Evolutionary conservation across 345 rosid species (phyloP).

Genomic region (Microcos paniculata): DNA sequence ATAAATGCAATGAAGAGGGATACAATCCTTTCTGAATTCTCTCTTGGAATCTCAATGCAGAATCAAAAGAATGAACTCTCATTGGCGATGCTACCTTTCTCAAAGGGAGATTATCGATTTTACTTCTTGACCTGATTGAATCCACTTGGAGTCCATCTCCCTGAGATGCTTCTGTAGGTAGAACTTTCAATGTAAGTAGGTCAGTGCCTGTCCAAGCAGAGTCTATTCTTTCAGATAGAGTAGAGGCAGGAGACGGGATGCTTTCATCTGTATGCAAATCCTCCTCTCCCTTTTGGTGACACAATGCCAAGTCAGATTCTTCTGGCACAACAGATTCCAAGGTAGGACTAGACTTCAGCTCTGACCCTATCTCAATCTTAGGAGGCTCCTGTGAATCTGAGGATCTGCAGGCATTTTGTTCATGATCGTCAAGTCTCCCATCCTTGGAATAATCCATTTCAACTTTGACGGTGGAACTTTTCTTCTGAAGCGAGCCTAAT

Average conservation of each 20-base stretch:
- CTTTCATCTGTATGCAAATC: slow-evolving; percentile 41
- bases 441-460: slow-evolving; percentile 30
- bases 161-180: slow-evolving; percentile 26
- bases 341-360: slow-evolving; percentile 27
- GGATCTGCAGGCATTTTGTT: slow-evolving; percentile 26
- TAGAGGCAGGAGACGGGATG: slow-evolving; percentile 45
- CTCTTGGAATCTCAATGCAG: slow-evolving; percentile 71
- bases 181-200: slow-evolving; percentile 35
- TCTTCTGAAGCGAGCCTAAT: slow-evolving; percentile 58
- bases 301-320: slow-evolving; percentile 23
- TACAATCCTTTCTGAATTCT: slow-evolving; percentile 54
- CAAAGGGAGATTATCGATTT: slow-evolving; percentile 36
- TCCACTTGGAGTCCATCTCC: slow-evolving; percentile 38
- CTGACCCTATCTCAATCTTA: slow-evolving; percentile 24
- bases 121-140: slow-evolving; percentile 26
- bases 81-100: slow-evolving; percentile 52
- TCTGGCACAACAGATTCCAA: slow-evolving; percentile 25
- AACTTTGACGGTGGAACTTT: slow-evolving; percentile 37
- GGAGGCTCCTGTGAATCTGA: slow-evolving; percentile 30
- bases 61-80: slow-evolving; percentile 85
- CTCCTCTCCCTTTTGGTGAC: slow-evolving; percentile 31
- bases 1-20: slow-evolving; percentile 61
- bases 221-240: slow-evolving; percentile 89
- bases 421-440: slow-evolving; percentile 26
- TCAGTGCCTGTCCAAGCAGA: slow-evolving; percentile 97